phyloP scores from a whole-genome alignment of 2,329 filamentous ascomycete genomes.

The Penicillium crustosum region DNA sequence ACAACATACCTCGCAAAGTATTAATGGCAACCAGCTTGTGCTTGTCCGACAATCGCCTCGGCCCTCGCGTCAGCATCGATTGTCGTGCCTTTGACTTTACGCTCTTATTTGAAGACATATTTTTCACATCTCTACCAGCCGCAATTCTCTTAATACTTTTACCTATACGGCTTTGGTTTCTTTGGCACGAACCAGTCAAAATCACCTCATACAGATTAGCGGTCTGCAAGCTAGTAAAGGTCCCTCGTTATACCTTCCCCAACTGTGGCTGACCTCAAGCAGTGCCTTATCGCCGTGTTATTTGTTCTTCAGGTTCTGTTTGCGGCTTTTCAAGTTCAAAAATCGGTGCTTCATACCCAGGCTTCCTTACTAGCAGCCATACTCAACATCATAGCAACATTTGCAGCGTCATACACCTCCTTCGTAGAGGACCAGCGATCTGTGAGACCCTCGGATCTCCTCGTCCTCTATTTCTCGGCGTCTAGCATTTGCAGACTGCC shows the following conservation, averaged over 20 bases:
- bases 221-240: background rate
- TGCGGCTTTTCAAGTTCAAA: background rate
- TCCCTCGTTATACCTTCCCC: background rate
- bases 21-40: background rate
- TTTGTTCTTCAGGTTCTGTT: background rate
- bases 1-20: background rate
- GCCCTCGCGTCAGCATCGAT: background rate
- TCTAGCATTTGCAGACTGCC: conserved; percentile 3
- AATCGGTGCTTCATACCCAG: background rate
- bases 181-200: background rate
- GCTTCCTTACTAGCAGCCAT: background rate
- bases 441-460: conserved; percentile 3
- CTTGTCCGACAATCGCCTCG: background rate
- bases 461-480: conserved; percentile 10
- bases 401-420: background rate
- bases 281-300: background rate
- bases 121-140: background rate
- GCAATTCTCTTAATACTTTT: background rate
- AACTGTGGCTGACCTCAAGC: background rate
- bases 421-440: conserved; percentile 3
- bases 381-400: background rate
- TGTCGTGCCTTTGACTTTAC: conserved; percentile 6
- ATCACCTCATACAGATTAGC: background rate
- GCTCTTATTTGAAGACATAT: background rate
- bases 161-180: background rate